phyloP scores from a whole-genome alignment of 2,329 filamentous ascomycete species.

The Phialophora tarda region DNA sequence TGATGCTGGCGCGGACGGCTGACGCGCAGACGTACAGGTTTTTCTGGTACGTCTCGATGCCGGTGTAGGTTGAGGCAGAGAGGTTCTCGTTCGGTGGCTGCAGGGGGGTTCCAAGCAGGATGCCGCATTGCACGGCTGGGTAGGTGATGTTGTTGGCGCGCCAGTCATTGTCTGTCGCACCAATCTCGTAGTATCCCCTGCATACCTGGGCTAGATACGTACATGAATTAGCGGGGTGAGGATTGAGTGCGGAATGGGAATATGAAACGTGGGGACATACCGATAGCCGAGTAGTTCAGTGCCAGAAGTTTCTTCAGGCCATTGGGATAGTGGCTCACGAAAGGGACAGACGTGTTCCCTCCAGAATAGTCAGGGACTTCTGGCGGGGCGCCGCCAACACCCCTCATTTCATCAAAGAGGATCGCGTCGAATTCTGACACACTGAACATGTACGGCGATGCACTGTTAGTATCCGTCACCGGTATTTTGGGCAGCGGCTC shows the following conservation, averaged over 20 bases:
- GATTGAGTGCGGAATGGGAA: background rate
- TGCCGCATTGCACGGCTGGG: slow-evolving; percentile 48
- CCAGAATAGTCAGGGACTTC: background rate
- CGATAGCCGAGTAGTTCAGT: slow-evolving; percentile 22
- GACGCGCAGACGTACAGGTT: slow-evolving; percentile 53
- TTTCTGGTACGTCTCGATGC: slow-evolving; percentile 12
- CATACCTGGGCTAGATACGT: slow-evolving; percentile 43
- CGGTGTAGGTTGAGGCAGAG: slow-evolving; percentile 15
- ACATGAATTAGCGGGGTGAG: slow-evolving; percentile 35
- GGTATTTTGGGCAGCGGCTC: background rate
- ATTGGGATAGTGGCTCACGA: slow-evolving; percentile 20
- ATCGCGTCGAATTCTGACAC: background rate
- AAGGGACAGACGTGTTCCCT: slow-evolving; percentile 11
- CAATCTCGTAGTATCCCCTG: slow-evolving; percentile 8
- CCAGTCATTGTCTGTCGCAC: slow-evolving; percentile 2
- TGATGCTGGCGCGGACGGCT: slow-evolving; percentile 51
- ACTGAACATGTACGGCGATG: background rate
- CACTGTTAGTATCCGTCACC: background rate
- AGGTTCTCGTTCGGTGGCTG: slow-evolving; percentile 36
- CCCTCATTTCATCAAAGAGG: background rate
- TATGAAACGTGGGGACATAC: slow-evolving; percentile 40
- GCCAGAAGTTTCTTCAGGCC: slow-evolving; percentile 21
- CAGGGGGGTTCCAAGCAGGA: slow-evolving; percentile 49
- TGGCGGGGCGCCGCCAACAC: slow-evolving; percentile 3
- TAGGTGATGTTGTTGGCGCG: slow-evolving; percentile 38